A percentile compares a stretch with the other conserved stretches of the same genome.
Conservation (phyloP, 495 filamentous ascomycete species). For the Umbilicaria muhlenbergii region DNA sequence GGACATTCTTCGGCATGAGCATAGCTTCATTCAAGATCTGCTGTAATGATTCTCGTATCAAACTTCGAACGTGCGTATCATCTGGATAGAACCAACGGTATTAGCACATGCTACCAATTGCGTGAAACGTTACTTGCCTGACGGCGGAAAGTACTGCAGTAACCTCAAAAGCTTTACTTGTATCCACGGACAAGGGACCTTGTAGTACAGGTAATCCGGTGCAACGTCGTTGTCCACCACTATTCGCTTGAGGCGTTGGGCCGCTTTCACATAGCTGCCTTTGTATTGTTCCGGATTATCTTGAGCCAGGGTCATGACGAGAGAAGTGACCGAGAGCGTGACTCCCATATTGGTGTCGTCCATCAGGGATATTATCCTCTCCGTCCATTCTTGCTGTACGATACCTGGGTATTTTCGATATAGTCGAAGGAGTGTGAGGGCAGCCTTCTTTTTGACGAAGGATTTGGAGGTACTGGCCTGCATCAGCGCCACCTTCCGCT, state of each 20-base stretch:
- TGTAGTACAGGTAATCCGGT: slow-evolving; percentile 92
- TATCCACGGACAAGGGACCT: slow-evolving; percentile 96
- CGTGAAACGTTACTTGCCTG: slow-evolving; percentile 40
- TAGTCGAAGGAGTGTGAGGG: slow-evolving; percentile 83
- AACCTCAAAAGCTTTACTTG: slow-evolving; percentile 87
- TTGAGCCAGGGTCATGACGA: slow-evolving; percentile 91
- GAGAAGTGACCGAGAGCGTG: slow-evolving; percentile 83
- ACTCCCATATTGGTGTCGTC: slow-evolving; percentile 94
- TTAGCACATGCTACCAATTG: slow-evolving; percentile 5
- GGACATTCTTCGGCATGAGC: slow-evolving; percentile 94
- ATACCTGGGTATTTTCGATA: slow-evolving; percentile 91
- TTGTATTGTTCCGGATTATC: slow-evolving; percentile 89
- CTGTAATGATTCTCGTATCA: slow-evolving; percentile 84
- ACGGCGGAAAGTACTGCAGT: slow-evolving; percentile 91
- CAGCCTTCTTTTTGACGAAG: slow-evolving; percentile 99
- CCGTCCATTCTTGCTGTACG: slow-evolving; percentile 91
- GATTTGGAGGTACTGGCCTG: slow-evolving; percentile 69
- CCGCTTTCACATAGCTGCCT: slow-evolving; percentile 86
- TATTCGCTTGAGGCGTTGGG: slow-evolving; percentile 72
- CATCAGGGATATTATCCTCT: slow-evolving; percentile 95
- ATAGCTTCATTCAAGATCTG: slow-evolving; percentile 80
- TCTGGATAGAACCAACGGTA: slow-evolving; percentile 30
- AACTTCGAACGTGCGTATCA: slow-evolving; percentile 77
- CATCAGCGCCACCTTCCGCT: slow-evolving; percentile 9
- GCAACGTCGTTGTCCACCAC: slow-evolving; percentile 78